Evolutionary conservation across 257 asterid species (phyloP), one percentile per base, ranked within the genome.

Genomic region (Solanum etuberosum): DNA sequence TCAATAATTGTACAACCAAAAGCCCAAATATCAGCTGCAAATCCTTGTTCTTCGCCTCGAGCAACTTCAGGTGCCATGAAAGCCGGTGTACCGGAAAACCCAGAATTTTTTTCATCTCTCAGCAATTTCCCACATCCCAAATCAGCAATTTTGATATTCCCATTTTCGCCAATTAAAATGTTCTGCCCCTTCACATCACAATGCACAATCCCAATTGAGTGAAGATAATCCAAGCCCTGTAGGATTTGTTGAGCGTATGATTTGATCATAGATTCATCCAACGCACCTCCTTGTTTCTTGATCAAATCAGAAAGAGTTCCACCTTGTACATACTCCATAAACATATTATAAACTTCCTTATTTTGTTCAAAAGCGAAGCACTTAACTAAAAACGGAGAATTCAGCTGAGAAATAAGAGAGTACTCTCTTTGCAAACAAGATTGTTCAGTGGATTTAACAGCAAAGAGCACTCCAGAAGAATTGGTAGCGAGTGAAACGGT

Each of bases 11-110:
- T 90, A 42, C 99, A 97, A 0, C 98, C 99, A 34, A 94, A 20
- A 4, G 98, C 92, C 99, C 99, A 97, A 2, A 95, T 59, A 91
- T 97, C 99, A 59, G 98, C 98, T 23, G 96, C 37, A 46, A 93
- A 94, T 6, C 94, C 61, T 76, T 95, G 99, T 63, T 91, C 97
- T 91, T 94, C 96, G 6, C 98, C 96, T 9, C 98, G 94, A 0
- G 97, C 95, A 23, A 93, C 98, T 91, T 97, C 99, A 42, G 98
- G 98, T 35, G 98, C 93, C 99, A 95, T 97, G 84, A 92, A 95
- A 70, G 94, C 92, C 85, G 98, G 99, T 67, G 98, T 97, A 1
- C 99, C 98, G 40, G 96, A 88, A 84, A 95, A 88, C 1, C n/a
- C 87, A 1, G 88, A 12, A 7, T 84, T 86, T 67, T 71, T 71